A percentile compares a stretch with the other conserved stretches of the same genome.
phyloP scores from a whole-genome alignment of 1,284 basidiomycete species.

The Ganoderma lucidum region DNA sequence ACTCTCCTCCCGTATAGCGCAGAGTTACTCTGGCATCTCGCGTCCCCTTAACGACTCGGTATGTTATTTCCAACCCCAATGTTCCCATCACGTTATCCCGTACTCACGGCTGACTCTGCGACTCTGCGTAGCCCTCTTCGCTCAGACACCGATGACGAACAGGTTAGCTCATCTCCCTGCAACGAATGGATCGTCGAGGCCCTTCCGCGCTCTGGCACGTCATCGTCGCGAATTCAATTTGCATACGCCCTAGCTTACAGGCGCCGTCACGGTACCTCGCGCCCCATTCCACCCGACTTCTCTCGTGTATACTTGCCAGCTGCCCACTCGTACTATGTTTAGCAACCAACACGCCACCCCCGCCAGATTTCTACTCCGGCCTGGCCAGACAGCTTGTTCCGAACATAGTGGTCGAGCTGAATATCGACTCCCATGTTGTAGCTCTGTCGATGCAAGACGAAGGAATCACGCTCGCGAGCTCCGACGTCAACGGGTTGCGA shows the following conservation, averaged over 20 bases:
- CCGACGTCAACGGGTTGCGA: not conserved
- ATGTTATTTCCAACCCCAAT: not conserved
- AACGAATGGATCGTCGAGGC: not conserved
- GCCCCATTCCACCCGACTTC: not conserved
- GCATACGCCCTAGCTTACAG: not conserved
- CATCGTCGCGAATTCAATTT: slow-evolving; percentile 2
- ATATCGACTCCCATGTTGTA: not conserved
- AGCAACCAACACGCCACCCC: too few species aligned
- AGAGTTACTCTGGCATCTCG: not conserved
- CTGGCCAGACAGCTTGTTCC: too few species aligned
- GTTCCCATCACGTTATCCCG: not conserved
- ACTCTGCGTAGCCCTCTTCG: not conserved
- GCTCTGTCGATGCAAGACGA: not conserved
- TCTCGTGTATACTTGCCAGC: not conserved
- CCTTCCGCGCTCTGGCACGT: not conserved
- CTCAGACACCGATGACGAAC: not conserved
- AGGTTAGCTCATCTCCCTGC: not conserved
- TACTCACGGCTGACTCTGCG: not conserved
- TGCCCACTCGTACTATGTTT: too few species aligned
- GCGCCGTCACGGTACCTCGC: not conserved
- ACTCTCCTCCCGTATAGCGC: not conserved
- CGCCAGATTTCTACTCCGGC: too few species aligned
- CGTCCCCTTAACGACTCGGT: slow-evolving; percentile 6
- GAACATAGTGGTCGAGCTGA: too few species aligned
- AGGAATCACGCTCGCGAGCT: not conserved